These are phyloP conservation scores for Sphaerobolus stellatus DNA, from an alignment of 1,284 basidiomycete genomes.

Conservation along the genomic window DNA sequence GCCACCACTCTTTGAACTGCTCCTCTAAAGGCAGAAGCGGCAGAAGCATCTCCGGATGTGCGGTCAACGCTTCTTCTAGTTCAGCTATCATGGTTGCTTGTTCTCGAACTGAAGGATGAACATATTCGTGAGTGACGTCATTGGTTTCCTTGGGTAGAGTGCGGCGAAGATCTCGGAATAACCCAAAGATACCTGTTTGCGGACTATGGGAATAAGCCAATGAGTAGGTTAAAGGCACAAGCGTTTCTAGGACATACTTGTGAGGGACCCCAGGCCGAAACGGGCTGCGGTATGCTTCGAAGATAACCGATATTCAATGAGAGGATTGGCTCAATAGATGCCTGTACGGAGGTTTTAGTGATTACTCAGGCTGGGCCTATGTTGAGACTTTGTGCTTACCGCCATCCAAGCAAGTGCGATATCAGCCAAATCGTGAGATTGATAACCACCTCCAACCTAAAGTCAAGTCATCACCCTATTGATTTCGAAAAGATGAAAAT, in stretches of 20 bases:
- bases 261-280: conserved; percentile 64
- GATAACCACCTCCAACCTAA: conserved; percentile 70
- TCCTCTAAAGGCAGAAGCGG: conserved; percentile 53
- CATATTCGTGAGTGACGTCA: not conserved
- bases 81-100: conserved; percentile 30
- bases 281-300: conserved; percentile 47
- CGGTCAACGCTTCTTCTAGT: conserved; percentile 37
- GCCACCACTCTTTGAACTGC: conserved; percentile 49
- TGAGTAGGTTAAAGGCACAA: conserved; percentile 18
- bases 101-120: not conserved
- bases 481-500: not conserved
- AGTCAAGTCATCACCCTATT: not conserved
- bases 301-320: conserved; percentile 58
- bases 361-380: not conserved
- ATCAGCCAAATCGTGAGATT: conserved; percentile 66
- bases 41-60: conserved; percentile 45
- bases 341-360: conserved; percentile 38
- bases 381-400: conserved; percentile 33
- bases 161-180: not conserved
- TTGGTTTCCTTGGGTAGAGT: not conserved
- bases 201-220: conserved; percentile 53
- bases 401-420: conserved; percentile 67
- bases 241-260: conserved; percentile 48
- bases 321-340: conserved; percentile 54
- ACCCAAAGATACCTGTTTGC: conserved; percentile 34